phyloP scores from a whole-genome alignment of 2,329 filamentous ascomycete species.

The Nannizziopsis barbatae region DNA sequence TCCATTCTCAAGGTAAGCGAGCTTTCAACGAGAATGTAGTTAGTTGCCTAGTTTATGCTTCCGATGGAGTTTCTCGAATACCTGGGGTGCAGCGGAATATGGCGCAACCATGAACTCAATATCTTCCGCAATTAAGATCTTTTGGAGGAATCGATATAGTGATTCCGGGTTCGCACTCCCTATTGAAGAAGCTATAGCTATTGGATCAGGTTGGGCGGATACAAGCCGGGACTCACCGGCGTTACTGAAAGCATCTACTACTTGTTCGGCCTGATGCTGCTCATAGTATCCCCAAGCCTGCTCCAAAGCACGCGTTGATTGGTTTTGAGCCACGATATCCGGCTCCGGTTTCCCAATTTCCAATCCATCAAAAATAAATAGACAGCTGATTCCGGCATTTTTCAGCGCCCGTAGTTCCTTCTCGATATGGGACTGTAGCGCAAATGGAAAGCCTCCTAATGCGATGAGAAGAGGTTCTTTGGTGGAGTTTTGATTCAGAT shows the following conservation, averaged over 20 bases:
- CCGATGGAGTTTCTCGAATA: conserved; percentile 33
- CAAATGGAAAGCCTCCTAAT: conserved; percentile 74
- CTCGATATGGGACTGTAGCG: conserved; percentile 63
- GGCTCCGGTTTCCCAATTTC: conserved; percentile 66
- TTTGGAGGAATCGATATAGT: conserved; percentile 66
- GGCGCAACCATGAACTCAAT: conserved; percentile 74
- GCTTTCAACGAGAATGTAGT: conserved; percentile 22
- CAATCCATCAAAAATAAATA: conserved; percentile 89
- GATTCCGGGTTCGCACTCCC: conserved; percentile 60
- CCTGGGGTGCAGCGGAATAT: conserved; percentile 78
- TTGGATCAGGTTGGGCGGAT: background rate
- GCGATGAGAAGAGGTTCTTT: conserved; percentile 84
- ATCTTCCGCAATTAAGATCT: conserved; percentile 55
- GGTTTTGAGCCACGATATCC: conserved; percentile 46
- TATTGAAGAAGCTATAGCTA: conserved; percentile 26
- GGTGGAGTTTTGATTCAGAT: conserved; percentile 58
- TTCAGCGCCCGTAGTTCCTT: conserved; percentile 64
- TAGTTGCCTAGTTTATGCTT: background rate
- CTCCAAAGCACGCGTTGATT: conserved; percentile 57
- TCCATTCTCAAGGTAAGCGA: conserved; percentile 66
- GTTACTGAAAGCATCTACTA: conserved; percentile 77
- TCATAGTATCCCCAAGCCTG: conserved; percentile 83
- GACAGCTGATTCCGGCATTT: conserved; percentile 57
- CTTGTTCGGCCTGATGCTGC: conserved; percentile 62
- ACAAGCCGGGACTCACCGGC: conserved; percentile 47